These are phyloP conservation scores for Prunus mira DNA, from an alignment of 306 rosid genomes.

Conservation along the genomic window DNA sequence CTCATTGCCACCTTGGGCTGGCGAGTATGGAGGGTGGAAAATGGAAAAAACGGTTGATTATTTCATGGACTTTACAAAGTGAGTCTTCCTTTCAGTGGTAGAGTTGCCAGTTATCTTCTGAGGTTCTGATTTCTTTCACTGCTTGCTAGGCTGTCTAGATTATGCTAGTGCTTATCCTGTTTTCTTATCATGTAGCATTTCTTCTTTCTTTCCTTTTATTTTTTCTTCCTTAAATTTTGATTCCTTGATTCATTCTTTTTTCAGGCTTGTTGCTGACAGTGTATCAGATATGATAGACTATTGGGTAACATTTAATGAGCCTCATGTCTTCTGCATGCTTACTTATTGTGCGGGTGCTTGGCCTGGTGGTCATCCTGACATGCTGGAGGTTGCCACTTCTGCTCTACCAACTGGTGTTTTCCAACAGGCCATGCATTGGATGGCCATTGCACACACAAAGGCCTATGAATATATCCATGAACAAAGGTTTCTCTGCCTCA, in stretches of 20 bases:
- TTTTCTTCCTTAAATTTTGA: background rate
- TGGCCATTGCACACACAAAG: slow-evolving; percentile 78
- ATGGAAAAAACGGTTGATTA: slow-evolving; percentile 88
- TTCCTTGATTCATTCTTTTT: slow-evolving; percentile 19
- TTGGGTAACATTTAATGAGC: slow-evolving; percentile 96
- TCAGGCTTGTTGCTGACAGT: slow-evolving; percentile 79
- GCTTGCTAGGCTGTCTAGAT: background rate
- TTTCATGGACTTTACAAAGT: slow-evolving; percentile 90
- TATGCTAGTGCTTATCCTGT: background rate
- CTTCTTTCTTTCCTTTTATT: background rate
- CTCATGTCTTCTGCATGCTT: slow-evolving; percentile 84
- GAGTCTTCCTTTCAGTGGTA: slow-evolving; percentile 24
- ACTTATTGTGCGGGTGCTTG: slow-evolving; percentile 95
- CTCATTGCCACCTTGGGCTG: slow-evolving; percentile 93
- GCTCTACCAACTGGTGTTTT: slow-evolving; percentile 92
- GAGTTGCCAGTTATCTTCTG: slow-evolving; percentile 8
- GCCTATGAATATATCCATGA: slow-evolving; percentile 85
- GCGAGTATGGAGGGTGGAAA: slow-evolving; percentile 98
- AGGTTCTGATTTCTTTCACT: slow-evolving; percentile 14
- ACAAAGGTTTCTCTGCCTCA: slow-evolving; percentile 51
- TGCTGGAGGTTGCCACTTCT: slow-evolving; percentile 88
- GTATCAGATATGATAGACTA: slow-evolving; percentile 78
- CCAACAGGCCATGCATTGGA: slow-evolving; percentile 98
- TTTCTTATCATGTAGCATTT: background rate
- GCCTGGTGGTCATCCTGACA: slow-evolving; percentile 99